Conservation (phyloP, 768 basidiomycete species). For the Candolleomyces aberdarensis region DNA sequence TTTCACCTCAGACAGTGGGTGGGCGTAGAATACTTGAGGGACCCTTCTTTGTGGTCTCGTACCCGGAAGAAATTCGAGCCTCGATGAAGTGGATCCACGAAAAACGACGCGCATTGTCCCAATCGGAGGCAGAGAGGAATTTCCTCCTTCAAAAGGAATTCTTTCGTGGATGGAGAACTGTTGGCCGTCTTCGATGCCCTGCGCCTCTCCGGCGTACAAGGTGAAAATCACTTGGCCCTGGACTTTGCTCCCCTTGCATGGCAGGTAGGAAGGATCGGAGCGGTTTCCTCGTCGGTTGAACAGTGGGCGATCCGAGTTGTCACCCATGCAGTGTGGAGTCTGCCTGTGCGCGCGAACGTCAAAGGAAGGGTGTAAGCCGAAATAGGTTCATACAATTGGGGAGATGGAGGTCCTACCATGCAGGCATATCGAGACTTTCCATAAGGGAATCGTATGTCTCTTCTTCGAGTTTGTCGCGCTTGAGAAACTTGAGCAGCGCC, state of each 20-base stretch:
- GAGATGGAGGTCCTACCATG: conserved; percentile 14
- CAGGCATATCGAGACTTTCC: conserved; percentile 26
- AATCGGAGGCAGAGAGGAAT: conserved; percentile 18
- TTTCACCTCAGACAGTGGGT: conserved; percentile 11
- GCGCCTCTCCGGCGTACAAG: conserved; percentile 26
- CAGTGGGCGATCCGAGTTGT: conserved; percentile 24
- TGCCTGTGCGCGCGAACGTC: conserved; percentile 18
- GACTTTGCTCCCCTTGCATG: conserved; percentile 14
- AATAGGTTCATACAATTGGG: no score
- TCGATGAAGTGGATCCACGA: conserved; percentile 20
- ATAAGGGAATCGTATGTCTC: conserved; percentile 32
- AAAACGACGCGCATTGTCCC: conserved; percentile 18
- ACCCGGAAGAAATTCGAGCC: conserved; percentile 5
- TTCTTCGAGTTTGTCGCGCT: conserved; percentile 16
- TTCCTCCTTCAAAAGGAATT: conserved; percentile 16
- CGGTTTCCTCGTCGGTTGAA: conserved; percentile 27
- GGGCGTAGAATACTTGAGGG: conserved; percentile 22
- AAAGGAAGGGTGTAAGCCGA: no score
- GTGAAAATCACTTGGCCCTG: conserved; percentile 5
- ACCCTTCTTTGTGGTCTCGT: no score
- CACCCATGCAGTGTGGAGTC: conserved; percentile 32
- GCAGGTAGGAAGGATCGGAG: conserved; percentile 25
- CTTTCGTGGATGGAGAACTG: conserved; percentile 20
- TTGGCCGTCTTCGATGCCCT: conserved; percentile 26
- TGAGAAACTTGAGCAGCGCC: conserved; percentile 16